A percentile compares a stretch with the other conserved stretches of the same genome.
Conservation (phyloP, 1,284 basidiomycete species). For the Phaffia rhodozyma region DNA sequence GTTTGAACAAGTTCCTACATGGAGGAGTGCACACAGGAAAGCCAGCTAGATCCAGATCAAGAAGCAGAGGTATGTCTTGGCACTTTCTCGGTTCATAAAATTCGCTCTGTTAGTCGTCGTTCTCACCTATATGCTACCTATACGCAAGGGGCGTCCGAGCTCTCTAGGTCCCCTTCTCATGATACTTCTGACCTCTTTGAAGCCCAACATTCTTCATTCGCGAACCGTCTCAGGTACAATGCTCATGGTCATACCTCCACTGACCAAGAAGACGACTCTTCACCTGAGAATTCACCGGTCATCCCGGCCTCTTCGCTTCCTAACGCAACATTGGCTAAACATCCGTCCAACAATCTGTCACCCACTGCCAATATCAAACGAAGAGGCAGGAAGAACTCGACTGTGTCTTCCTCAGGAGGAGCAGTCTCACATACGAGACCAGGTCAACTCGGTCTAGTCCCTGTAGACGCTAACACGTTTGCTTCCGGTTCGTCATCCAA, state of each 20-base stretch:
- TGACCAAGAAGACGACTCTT: constrained; percentile 14
- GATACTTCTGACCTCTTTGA: constrained; percentile 18
- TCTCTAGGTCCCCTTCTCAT: neutral
- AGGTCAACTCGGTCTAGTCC: constrained; percentile 15
- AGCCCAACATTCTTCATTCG: constrained; percentile 15
- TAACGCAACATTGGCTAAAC: neutral
- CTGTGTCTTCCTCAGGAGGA: neutral
- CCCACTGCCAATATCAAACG: too few relatives aligned
- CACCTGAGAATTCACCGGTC: constrained; percentile 13
- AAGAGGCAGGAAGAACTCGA: neutral
- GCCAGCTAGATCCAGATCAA: neutral
- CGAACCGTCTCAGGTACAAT: constrained; percentile 3
- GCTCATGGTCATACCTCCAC: neutral
- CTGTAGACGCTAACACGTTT: constrained; percentile 6
- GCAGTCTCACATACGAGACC: neutral
- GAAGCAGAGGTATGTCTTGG: neutral
- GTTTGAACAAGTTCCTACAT: neutral
- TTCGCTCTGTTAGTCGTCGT: neutral
- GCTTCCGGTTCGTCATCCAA: neutral
- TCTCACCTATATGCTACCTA: neutral
- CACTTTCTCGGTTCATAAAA: neutral
- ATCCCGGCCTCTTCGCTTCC: neutral
- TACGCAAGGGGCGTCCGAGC: neutral
- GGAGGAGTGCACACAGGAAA: neutral
- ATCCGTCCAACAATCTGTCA: neutral